phyloP scores from a whole-genome alignment of 805 yeast genomes.

The Schizosaccharomyces lindneri region DNA sequence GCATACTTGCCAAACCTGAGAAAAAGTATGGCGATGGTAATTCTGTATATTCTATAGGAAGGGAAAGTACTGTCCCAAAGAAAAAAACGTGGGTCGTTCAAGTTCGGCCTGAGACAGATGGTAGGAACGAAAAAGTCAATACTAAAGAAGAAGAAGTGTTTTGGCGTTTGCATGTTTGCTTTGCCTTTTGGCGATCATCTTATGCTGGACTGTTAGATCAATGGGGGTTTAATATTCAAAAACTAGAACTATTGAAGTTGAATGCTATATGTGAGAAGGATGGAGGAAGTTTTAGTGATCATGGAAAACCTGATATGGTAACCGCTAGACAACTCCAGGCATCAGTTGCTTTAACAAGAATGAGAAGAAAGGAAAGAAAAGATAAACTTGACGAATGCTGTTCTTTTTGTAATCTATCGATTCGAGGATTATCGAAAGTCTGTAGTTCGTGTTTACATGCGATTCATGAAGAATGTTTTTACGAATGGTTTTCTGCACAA shows the following conservation, averaged over 20 bases:
- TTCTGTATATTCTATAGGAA: not conserved
- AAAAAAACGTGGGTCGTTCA: not conserved
- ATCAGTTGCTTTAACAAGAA: no score
- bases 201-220: not conserved
- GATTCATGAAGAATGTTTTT: not conserved
- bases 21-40: not conserved
- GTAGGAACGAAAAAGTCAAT: not conserved
- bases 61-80: not conserved
- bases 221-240: not conserved
- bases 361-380: no score
- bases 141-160: not conserved
- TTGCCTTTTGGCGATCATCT: not conserved
- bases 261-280: not conserved
- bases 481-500: not conserved
- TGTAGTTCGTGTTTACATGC: not conserved
- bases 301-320: no score
- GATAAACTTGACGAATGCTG: not conserved
- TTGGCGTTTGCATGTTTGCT: not conserved
- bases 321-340: no score
- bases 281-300: no score
- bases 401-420: not conserved
- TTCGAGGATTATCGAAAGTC: not conserved
- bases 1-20: not conserved
- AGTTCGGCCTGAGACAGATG: no score
- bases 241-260: not conserved